Conservation (phyloP, 2,329 filamentous ascomycete species). For the Geosmithia putterillii region DNA sequence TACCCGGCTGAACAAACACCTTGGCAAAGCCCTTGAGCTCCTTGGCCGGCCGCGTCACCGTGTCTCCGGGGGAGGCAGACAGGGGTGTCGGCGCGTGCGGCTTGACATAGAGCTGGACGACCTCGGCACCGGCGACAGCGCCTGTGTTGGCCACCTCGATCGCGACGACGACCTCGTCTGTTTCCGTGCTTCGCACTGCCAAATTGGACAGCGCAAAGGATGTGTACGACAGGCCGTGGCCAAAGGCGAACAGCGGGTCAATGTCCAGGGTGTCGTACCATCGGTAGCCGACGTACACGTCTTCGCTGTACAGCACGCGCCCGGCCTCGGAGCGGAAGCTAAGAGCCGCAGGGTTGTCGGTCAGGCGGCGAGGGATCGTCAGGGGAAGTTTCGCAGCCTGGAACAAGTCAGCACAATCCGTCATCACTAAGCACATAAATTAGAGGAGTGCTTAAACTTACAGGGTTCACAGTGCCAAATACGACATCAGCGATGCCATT, state of each 20-base stretch:
- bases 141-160: constrained; percentile 47
- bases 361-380: constrained; percentile 53
- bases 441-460: background rate
- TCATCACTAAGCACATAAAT: background rate
- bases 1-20: constrained; percentile 46
- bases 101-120: constrained; percentile 45
- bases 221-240: constrained; percentile 70
- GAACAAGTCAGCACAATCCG: background rate
- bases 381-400: constrained; percentile 58
- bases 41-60: constrained; percentile 43
- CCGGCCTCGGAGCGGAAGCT: constrained; percentile 63
- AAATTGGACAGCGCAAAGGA: constrained; percentile 47
- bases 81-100: constrained; percentile 26
- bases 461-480: constrained; percentile 60
- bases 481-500: constrained; percentile 70
- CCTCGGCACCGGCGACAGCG: constrained; percentile 34
- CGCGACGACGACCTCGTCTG: constrained; percentile 23
- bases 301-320: constrained; percentile 65
- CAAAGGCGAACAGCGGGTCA: constrained; percentile 62
- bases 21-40: constrained; percentile 57
- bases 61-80: constrained; percentile 16
- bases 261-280: constrained; percentile 64
- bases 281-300: constrained; percentile 69
- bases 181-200: constrained; percentile 14
- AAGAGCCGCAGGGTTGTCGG: constrained; percentile 65